These are phyloP conservation scores for Lanmaoa pseudosensibilis DNA, from an alignment of 768 basidiomycete species.

Conservation along the genomic window DNA sequence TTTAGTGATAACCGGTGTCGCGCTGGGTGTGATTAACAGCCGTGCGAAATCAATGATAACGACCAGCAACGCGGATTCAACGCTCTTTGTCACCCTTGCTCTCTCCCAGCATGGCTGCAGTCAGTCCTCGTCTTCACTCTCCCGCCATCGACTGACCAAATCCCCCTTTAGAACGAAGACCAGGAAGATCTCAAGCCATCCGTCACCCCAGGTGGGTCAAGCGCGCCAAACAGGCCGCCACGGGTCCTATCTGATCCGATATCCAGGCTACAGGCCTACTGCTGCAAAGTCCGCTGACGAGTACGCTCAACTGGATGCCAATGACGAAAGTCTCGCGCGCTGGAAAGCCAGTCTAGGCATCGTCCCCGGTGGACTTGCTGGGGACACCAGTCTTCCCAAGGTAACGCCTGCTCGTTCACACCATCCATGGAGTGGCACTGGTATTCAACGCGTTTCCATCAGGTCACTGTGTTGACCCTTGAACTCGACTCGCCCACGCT, in stretches of 20 bases:
- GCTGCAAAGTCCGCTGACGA: conserved; percentile 75
- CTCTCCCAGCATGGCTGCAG: conserved; percentile 50
- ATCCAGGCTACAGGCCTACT: conserved; percentile 70
- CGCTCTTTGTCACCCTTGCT: conserved; percentile 14
- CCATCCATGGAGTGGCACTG: conserved; percentile 14
- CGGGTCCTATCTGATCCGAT: conserved; percentile 22
- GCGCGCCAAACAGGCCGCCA: conserved; percentile 3
- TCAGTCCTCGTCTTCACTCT: conserved; percentile 33
- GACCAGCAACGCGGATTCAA: conserved; percentile 18
- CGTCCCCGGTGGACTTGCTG: conserved; percentile 46
- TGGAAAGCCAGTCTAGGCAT: conserved; percentile 97
- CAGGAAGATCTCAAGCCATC: conserved; percentile 69
- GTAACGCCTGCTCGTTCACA: conserved; percentile 36
- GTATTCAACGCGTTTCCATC: conserved; percentile 19
- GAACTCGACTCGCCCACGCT: conserved; percentile 80
- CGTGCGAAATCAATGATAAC: conserved; percentile 67
- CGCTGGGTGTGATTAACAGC: conserved; percentile 23
- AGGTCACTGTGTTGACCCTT: conserved; percentile 75
- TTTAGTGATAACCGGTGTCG: conserved; percentile 8
- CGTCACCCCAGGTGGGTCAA: conserved; percentile 59
- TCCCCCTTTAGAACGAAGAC: conserved; percentile 50
- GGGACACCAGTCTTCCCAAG: conserved; percentile 59
- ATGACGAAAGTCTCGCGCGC: conserved; percentile 89
- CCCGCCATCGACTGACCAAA: not conserved
- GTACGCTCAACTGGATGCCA: conserved; percentile 80